Evolutionary conservation across 2,329 filamentous ascomycete genomes (phyloP).

Genomic region (Elsinoe ampelina): DNA sequence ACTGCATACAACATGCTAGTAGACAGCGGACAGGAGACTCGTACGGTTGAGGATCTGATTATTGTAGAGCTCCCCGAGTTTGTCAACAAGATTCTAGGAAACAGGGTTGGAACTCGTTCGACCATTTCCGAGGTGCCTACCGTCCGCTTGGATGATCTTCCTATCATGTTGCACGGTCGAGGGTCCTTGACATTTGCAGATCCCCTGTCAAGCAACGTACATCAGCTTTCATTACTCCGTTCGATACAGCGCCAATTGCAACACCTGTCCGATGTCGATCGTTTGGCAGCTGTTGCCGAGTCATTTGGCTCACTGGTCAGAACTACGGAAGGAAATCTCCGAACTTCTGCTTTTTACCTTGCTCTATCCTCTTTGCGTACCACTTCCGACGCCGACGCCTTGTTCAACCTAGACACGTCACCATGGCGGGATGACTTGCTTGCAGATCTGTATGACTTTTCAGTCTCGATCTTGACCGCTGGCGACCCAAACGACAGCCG

Average conservation of each 20-base stretch:
- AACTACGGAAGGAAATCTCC: conserved; percentile 47
- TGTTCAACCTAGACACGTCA: conserved; percentile 31
- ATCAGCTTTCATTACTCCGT: neutral
- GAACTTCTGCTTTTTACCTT: conserved; percentile 71
- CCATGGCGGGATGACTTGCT: conserved; percentile 24
- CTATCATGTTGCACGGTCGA: neutral
- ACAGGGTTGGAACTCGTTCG: neutral
- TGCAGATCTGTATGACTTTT: conserved; percentile 61
- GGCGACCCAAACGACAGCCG: conserved; percentile 53
- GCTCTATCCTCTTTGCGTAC: conserved; percentile 61
- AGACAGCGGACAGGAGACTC: conserved; percentile 53
- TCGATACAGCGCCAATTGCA: neutral
- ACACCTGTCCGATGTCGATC: neutral
- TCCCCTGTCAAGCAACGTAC: neutral
- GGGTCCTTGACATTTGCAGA: conserved; percentile 37
- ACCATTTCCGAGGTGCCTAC: neutral
- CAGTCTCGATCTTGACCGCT: conserved; percentile 51
- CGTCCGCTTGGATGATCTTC: conserved; percentile 8
- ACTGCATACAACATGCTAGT: conserved; percentile 60
- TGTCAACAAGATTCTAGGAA: conserved; percentile 40
- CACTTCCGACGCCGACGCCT: conserved; percentile 41
- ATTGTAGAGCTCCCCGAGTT: conserved; percentile 65
- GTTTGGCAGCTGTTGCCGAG: neutral
- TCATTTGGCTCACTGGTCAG: neutral
- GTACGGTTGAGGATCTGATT: conserved; percentile 58